phyloP scores from a whole-genome alignment of 139 green algal species.

The Micromonas commoda region DNA sequence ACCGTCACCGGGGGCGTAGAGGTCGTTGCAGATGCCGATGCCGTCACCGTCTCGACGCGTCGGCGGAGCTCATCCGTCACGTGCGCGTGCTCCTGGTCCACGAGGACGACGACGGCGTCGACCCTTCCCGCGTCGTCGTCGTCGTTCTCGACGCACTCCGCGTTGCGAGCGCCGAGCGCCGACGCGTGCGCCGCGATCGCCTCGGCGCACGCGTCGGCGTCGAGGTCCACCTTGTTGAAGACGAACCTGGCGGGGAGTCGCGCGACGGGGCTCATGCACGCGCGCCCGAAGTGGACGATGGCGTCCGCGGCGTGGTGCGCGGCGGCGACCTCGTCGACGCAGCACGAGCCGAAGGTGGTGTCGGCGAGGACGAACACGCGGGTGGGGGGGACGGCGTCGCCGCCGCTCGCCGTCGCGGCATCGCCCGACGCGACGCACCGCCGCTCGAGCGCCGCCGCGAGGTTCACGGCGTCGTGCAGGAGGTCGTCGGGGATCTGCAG shows the following conservation, averaged over 20 bases:
- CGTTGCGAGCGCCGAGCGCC: neutral
- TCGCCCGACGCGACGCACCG: neutral
- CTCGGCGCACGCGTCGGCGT: slow-evolving; percentile 19
- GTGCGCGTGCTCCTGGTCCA: neutral
- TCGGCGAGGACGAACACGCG: slow-evolving; percentile 38
- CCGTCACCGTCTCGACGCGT: neutral
- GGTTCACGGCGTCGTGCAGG: neutral
- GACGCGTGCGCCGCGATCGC: neutral
- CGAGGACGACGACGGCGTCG: neutral
- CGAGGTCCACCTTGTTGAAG: slow-evolving; percentile 44
- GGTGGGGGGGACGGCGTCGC: neutral
- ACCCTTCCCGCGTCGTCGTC: too few species aligned
- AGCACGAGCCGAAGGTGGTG: slow-evolving; percentile 44
- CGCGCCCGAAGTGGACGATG: slow-evolving; percentile 79
- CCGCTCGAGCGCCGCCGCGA: neutral
- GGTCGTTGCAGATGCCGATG: neutral
- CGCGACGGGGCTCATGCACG: slow-evolving; percentile 61
- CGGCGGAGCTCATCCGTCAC: neutral
- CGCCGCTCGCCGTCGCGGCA: neutral
- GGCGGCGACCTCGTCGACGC: slow-evolving; percentile 47
- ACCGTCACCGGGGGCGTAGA: neutral
- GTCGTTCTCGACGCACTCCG: too few species aligned
- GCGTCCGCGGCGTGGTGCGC: slow-evolving; percentile 36
- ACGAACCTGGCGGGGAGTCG: slow-evolving; percentile 71
- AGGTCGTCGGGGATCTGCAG: slow-evolving; percentile 30